Percentiles rank a stretch among this genome's conserved stretches.
Evolutionary conservation across 345 rosid species (phyloP).

Genomic region (Physaria fendleri): DNA sequence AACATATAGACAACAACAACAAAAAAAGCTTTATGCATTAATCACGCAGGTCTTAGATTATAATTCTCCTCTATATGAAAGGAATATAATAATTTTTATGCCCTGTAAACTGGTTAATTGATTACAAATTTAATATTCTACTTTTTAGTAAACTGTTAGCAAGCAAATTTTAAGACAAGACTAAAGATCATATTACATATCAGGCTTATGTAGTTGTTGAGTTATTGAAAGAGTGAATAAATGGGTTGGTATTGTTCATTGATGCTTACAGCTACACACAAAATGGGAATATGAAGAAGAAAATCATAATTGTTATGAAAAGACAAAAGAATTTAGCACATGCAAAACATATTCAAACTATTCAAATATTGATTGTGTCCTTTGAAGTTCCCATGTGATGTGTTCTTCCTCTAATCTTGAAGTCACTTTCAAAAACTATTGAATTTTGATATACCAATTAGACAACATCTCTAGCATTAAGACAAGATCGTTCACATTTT

Average conservation of each 20-base stretch:
- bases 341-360: conserved; percentile 5
- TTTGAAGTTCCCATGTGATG: conserved; percentile 28
- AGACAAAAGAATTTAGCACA: neutral
- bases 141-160: too few relatives aligned
- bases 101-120: neutral
- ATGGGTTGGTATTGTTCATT: conserved; percentile 32
- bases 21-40: too few relatives aligned
- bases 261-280: conserved; percentile 28
- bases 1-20: neutral
- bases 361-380: conserved; percentile 2
- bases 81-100: neutral
- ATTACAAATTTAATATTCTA: conserved; percentile 2
- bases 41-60: conserved; percentile 29
- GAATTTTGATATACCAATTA: too few relatives aligned
- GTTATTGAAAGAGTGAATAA: conserved; percentile 21
- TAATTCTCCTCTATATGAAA: neutral
- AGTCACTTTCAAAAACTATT: too few relatives aligned
- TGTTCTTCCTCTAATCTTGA: conserved; percentile 14
- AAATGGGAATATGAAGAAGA: neutral
- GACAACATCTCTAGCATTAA: too few relatives aligned
- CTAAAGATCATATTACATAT: conserved; percentile 8
- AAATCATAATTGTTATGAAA: conserved; percentile 11
- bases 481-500: conserved; percentile 10
- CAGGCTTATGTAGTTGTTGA: conserved; percentile 9
- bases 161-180: conserved; percentile 22